Evolutionary conservation across 768 basidiomycete genomes (phyloP).

Genomic region (Exsudoporus frostii): DNA sequence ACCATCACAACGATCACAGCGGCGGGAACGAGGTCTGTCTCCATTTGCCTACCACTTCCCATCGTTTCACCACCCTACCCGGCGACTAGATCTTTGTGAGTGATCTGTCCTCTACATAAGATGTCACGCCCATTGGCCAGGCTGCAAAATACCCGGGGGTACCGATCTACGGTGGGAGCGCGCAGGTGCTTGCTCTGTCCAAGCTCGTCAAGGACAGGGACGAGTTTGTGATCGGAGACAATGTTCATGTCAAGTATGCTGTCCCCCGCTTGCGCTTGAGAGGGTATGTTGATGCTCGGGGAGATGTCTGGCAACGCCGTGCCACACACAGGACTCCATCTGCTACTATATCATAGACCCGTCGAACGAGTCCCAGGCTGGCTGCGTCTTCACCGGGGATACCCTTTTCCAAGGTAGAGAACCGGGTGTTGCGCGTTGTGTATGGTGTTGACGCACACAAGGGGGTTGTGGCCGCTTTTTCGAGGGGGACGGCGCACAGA

Average conservation of each 20-base stretch:
- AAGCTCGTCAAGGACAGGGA: conserved; percentile 78
- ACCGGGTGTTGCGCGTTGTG: background rate
- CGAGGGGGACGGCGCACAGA: conserved; percentile 76
- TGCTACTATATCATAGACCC: conserved; percentile 73
- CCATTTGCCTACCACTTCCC: background rate
- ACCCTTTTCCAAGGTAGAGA: conserved; percentile 66
- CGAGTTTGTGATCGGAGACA: conserved; percentile 69
- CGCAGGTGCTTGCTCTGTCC: conserved; percentile 62
- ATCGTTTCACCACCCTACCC: conserved; percentile 9
- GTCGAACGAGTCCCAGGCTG: conserved; percentile 47
- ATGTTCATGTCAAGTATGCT: conserved; percentile 56
- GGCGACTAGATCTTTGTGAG: conserved; percentile 30
- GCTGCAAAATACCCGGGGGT: conserved; percentile 41
- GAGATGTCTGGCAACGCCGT: conserved; percentile 84
- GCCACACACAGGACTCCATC: conserved; percentile 96
- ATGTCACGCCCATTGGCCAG: conserved; percentile 33
- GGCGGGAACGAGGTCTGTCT: conserved; percentile 74
- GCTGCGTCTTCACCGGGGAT: conserved; percentile 91
- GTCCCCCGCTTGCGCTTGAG: conserved; percentile 3
- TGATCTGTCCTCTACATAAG: conserved; percentile 3
- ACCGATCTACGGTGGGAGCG: conserved; percentile 78
- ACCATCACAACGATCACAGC: conserved; percentile 88
- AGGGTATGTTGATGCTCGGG: conserved; percentile 4
- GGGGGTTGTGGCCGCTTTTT: conserved; percentile 94
- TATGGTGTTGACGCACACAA: conserved; percentile 25